Conservation (phyloP, 1,284 basidiomycete genomes). For the Sanguinoderma infundibulare region DNA sequence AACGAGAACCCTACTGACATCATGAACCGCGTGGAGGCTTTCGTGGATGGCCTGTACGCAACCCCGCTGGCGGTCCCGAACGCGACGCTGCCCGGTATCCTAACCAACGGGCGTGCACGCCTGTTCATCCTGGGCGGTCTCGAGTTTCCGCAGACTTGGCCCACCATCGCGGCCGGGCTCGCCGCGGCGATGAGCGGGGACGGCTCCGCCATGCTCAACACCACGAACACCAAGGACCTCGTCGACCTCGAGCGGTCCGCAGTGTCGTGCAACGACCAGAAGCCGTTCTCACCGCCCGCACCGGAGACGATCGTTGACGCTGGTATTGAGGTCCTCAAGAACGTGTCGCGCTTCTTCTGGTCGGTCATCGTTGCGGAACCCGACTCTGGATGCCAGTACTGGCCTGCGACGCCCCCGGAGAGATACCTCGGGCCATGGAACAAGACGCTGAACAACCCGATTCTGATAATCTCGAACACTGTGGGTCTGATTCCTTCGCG, state of each 20-base stretch:
- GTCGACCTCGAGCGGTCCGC: conserved; percentile 30
- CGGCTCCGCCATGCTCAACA: conserved; percentile 26
- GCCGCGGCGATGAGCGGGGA: conserved; percentile 33
- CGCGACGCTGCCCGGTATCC: conserved; percentile 34
- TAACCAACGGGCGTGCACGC: conserved; percentile 40
- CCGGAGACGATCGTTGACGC: conserved; percentile 30
- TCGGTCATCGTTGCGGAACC: conserved; percentile 27
- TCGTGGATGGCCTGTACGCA: conserved; percentile 38
- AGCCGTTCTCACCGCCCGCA: conserved; percentile 23
- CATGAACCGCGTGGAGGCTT: conserved; percentile 37
- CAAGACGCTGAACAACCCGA: conserved; percentile 31
- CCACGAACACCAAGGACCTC: conserved; percentile 14
- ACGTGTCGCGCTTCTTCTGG: conserved; percentile 28
- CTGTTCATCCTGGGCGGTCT: conserved; percentile 27
- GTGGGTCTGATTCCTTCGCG: conserved; percentile 10
- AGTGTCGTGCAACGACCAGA: conserved; percentile 34
- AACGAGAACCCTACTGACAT: conserved; percentile 35
- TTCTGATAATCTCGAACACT: conserved; percentile 35
- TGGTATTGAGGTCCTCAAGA: conserved; percentile 23
- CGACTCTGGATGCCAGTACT: conserved; percentile 31
- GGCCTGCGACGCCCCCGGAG: conserved; percentile 28
- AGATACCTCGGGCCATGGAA: conserved; percentile 36
- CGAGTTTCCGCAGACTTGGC: conserved; percentile 22
- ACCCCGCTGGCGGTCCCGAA: conserved; percentile 37
- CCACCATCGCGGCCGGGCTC: conserved; percentile 16